phyloP scores from a whole-genome alignment of 768 basidiomycete species.

The Xanthoconium stramineum region DNA sequence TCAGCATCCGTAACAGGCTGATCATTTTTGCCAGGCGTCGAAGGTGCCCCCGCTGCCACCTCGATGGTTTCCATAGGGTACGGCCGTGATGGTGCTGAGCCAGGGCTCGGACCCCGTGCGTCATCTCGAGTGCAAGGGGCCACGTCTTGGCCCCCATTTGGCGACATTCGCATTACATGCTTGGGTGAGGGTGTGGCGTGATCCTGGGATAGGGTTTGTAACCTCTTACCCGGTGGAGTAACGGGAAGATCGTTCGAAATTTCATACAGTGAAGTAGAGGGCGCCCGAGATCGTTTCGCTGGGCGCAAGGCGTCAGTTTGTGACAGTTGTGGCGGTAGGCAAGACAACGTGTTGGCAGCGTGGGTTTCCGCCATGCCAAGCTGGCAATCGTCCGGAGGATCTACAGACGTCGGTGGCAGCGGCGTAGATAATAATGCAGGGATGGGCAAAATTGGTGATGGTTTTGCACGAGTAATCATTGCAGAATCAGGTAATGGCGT shows the following conservation, averaged over 20 bases:
- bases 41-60: not conserved
- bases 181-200: not conserved
- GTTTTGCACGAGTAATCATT: conserved; percentile 37
- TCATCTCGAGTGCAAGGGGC: conserved; percentile 4
- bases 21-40: conserved; percentile 5
- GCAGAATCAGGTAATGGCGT: conserved; percentile 39
- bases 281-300: conserved; percentile 29
- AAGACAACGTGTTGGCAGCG: conserved; percentile 10
- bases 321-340: conserved; percentile 16
- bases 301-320: conserved; percentile 13
- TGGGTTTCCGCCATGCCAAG: conserved; percentile 3
- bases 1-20: not conserved
- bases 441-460: conserved; percentile 37
- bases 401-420: conserved; percentile 20
- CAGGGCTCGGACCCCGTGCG: not conserved
- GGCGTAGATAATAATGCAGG: conserved; percentile 25
- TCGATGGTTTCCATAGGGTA: not conserved
- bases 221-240: conserved; percentile 26
- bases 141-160: conserved; percentile 8
- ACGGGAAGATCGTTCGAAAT: conserved; percentile 4
- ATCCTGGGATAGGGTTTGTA: conserved; percentile 12
- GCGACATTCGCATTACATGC: not conserved
- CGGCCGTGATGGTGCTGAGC: not conserved
- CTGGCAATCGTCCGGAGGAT: conserved; percentile 19
- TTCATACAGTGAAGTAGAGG: conserved; percentile 30